Conservation (phyloP, 176 grass and related monocot species). For the Triticum timopheevii region DNA sequence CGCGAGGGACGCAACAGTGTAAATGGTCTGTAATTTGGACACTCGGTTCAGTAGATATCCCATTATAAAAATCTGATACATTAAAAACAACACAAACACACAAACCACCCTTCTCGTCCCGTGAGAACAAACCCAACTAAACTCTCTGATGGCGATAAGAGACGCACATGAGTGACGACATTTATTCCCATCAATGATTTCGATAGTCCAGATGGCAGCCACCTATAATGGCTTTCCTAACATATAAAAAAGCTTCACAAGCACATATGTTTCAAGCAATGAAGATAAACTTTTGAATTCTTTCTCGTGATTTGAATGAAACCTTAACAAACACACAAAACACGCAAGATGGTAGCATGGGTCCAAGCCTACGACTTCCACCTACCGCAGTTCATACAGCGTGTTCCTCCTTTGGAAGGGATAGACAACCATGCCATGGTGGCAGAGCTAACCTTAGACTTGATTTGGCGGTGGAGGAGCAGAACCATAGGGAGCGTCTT, state of each 20-base stretch:
- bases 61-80: no score
- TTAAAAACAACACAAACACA: neutral
- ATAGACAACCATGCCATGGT: neutral
- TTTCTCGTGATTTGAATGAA: neutral
- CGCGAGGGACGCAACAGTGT: neutral
- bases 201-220: neutral
- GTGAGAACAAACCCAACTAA: neutral
- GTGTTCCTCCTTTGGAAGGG: neutral
- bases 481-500: neutral
- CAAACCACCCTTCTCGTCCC: no score
- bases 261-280: neutral
- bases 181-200: neutral
- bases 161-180: neutral
- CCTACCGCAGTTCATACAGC: neutral
- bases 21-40: neutral
- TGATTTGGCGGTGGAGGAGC: neutral
- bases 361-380: neutral
- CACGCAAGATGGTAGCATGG: neutral
- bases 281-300: neutral
- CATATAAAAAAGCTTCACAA: neutral
- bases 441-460: neutral
- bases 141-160: neutral
- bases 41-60: neutral
- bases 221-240: neutral
- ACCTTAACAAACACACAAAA: neutral